Evolutionary conservation across 192 early-diverging fungal species (phyloP).

Genomic region (Dissophora ornata): DNA sequence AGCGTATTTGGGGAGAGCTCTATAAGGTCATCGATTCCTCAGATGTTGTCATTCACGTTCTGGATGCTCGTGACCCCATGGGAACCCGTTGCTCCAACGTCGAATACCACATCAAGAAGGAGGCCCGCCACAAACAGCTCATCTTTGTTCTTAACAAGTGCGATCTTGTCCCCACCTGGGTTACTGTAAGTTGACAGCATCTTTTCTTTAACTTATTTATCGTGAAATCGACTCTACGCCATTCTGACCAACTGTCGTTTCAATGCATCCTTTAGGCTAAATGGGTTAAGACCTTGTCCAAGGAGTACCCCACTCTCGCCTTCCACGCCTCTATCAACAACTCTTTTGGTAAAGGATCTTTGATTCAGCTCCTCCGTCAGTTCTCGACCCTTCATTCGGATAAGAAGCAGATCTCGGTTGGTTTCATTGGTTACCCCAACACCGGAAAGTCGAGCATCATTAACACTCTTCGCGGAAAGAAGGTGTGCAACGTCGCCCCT

Average conservation of each 20-base stretch:
- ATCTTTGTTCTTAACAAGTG: slow-evolving; percentile 98
- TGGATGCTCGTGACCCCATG: slow-evolving; percentile 98
- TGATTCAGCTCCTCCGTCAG: slow-evolving; percentile 98
- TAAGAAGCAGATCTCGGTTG: slow-evolving; percentile 98
- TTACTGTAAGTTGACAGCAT: slow-evolving; percentile 70
- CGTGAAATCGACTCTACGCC: background rate
- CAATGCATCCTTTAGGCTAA: slow-evolving; percentile 66
- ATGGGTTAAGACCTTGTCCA: slow-evolving; percentile 93
- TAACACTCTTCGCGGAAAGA: slow-evolving; percentile 95
- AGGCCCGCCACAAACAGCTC: slow-evolving; percentile 95
- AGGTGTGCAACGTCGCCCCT: slow-evolving; percentile 98
- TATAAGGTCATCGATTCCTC: slow-evolving; percentile 99
- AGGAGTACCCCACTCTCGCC: slow-evolving; percentile 94
- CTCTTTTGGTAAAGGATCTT: slow-evolving; percentile 98
- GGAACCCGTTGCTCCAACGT: slow-evolving; percentile 95
- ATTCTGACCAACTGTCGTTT: slow-evolving; percentile 1
- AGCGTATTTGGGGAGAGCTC: slow-evolving; percentile 98
- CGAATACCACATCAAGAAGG: slow-evolving; percentile 91
- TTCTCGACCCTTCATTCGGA: slow-evolving; percentile 94
- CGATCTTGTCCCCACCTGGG: slow-evolving; percentile 99
- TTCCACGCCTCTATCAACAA: slow-evolving; percentile 99
- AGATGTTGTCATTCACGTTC: slow-evolving; percentile 94
- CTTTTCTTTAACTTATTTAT: background rate
- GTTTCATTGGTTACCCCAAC: slow-evolving; percentile 98
- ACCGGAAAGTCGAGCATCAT: slow-evolving; percentile 98